These are phyloP conservation scores for Apiospora marii DNA, from an alignment of 2,329 filamentous ascomycete genomes.

Conservation along the genomic window DNA sequence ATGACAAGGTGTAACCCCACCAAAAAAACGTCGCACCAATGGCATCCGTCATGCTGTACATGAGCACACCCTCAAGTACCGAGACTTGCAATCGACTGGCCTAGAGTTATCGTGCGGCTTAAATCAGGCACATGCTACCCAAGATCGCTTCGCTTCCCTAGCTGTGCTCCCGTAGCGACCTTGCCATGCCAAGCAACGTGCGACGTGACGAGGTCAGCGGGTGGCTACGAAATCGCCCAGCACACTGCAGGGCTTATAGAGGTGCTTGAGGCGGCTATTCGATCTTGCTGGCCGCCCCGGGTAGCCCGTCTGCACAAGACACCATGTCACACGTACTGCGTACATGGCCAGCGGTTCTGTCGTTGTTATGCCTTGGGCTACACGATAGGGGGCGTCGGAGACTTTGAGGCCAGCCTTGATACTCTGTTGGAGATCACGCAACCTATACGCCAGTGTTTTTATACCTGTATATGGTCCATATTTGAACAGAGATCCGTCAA, in stretches of 20 bases:
- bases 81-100: slow-evolving; percentile 3
- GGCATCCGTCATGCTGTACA: slow-evolving; percentile 8
- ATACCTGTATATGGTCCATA: too few species aligned
- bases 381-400: too few species aligned
- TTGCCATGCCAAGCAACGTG: neutral
- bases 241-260: neutral
- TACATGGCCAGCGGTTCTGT: neutral
- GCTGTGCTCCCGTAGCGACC: neutral
- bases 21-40: slow-evolving; percentile 16
- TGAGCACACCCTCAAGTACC: slow-evolving; percentile 22
- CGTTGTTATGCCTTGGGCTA: too few species aligned
- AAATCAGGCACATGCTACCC: slow-evolving; percentile 17
- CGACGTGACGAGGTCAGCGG: slow-evolving; percentile 2
- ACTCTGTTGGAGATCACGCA: too few species aligned
- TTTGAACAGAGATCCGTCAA: too few species aligned
- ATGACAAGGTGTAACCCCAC: slow-evolving; percentile 22
- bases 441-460: too few species aligned
- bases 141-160: neutral
- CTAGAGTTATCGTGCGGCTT: slow-evolving; percentile 21
- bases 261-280: neutral
- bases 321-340: neutral
- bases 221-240: neutral
- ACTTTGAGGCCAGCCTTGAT: too few species aligned
- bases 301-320: neutral
- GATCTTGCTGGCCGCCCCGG: slow-evolving; percentile 7